These are phyloP conservation scores for Leccinum pseudoinsigne DNA, from an alignment of 1,284 basidiomycete species.

Conservation along the genomic window DNA sequence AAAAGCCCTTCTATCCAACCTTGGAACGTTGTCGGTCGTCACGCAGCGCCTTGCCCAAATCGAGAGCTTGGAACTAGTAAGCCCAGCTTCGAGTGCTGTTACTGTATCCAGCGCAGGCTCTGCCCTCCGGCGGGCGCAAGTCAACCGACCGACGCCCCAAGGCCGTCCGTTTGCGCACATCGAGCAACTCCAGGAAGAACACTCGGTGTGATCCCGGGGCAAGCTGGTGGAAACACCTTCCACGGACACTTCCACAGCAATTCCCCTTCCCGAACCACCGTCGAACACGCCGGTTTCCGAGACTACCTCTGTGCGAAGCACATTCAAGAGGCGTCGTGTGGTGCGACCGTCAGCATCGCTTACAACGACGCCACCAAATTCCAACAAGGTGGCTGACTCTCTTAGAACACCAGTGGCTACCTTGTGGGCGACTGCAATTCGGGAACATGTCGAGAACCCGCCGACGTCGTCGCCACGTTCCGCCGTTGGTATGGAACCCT, in stretches of 20 bases:
- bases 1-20: slow-evolving; percentile 54
- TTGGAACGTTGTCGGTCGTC: slow-evolving; percentile 51
- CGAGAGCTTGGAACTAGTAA: slow-evolving; percentile 30
- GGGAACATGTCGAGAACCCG: slow-evolving; percentile 23
- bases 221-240: slow-evolving; percentile 19
- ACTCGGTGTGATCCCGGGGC: not conserved
- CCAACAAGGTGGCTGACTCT: slow-evolving; percentile 1
- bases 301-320: slow-evolving; percentile 22
- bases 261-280: slow-evolving; percentile 26
- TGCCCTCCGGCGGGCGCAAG: slow-evolving; percentile 31
- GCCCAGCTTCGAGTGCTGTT: slow-evolving; percentile 22
- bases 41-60: slow-evolving; percentile 53
- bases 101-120: slow-evolving; percentile 30
- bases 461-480: slow-evolving; percentile 10
- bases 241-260: slow-evolving; percentile 28
- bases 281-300: slow-evolving; percentile 9
- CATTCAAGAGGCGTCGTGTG: slow-evolving; percentile 17
- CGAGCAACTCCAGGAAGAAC: slow-evolving; percentile 24
- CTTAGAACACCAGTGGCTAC: slow-evolving; percentile 4
- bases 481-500: slow-evolving; percentile 21
- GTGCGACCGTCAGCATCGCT: not conserved
- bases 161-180: slow-evolving; percentile 25
- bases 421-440: slow-evolving; percentile 21
- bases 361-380: slow-evolving; percentile 13
- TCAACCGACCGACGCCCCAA: slow-evolving; percentile 7